Percentiles rank a stretch among this genome's conserved stretches.
phyloP scores from a whole-genome alignment of 1,284 basidiomycete species.

The Puccinia sorghi region DNA sequence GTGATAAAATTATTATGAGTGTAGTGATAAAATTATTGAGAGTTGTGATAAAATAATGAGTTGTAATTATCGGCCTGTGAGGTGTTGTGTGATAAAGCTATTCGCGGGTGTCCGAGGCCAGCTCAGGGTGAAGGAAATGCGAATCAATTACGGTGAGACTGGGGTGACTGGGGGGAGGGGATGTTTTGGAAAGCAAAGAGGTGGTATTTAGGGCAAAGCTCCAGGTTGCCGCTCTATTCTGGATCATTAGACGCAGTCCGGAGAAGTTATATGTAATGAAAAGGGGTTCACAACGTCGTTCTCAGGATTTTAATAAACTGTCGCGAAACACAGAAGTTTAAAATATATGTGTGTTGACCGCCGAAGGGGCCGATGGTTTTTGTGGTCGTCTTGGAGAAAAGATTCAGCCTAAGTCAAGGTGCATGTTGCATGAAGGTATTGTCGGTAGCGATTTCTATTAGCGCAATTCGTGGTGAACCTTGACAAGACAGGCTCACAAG shows the following conservation, averaged over 20 bases:
- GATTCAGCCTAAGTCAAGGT: background rate
- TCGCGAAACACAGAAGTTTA: background rate
- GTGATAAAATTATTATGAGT: background rate
- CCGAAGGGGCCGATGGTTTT: background rate
- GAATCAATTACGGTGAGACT: background rate
- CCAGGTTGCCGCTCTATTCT: background rate
- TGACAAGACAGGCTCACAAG: background rate
- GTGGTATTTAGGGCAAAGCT: background rate
- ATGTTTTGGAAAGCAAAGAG: no score
- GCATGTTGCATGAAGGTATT: background rate
- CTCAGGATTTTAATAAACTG: background rate
- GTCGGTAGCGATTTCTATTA: background rate
- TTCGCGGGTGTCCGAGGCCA: background rate
- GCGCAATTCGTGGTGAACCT: background rate
- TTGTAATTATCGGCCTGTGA: no score
- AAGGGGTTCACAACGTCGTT: background rate
- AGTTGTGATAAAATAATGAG: background rate
- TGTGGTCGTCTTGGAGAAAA: conserved; percentile 12
- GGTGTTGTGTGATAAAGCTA: no score
- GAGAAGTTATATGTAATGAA: background rate
- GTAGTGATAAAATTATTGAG: no score
- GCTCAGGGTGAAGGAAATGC: background rate
- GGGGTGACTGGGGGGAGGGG: no score
- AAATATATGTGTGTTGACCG: background rate
- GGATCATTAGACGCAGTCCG: background rate